Percentiles rank a stretch among this genome's conserved stretches.
Conservation (phyloP, 139 green algal species). For the Prasinococcaceae sp. region DNA sequence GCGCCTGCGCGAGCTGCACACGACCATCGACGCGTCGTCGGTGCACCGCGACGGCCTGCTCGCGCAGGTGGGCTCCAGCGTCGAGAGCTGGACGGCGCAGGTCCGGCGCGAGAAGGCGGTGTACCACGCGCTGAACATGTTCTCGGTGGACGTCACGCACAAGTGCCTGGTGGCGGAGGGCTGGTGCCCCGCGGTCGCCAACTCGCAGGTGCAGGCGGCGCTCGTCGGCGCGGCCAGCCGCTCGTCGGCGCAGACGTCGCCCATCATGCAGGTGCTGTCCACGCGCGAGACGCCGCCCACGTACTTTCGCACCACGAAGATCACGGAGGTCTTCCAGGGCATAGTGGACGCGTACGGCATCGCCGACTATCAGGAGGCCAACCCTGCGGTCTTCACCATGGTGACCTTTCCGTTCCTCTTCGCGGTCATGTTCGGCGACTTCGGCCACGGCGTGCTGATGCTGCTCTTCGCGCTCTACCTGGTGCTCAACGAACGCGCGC, state of each 20-base stretch:
- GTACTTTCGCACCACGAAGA: slow-evolving; percentile 80
- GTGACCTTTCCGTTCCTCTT: slow-evolving; percentile 99
- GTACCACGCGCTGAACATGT: slow-evolving; percentile 98
- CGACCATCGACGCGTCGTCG: slow-evolving; percentile 74
- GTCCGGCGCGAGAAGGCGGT: slow-evolving; percentile 74
- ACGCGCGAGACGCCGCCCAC: slow-evolving; percentile 79
- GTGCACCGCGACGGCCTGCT: slow-evolving; percentile 54
- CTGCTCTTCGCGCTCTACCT: slow-evolving; percentile 56
- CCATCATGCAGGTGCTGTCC: slow-evolving; percentile 72
- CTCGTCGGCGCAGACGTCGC: neutral
- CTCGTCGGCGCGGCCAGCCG: slow-evolving; percentile 18
- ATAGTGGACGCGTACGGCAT: slow-evolving; percentile 96
- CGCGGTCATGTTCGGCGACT: slow-evolving; percentile 97
- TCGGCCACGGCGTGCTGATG: slow-evolving; percentile 86
- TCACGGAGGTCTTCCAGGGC: slow-evolving; percentile 77
- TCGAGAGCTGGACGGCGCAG: slow-evolving; percentile 46
- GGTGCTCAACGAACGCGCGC: slow-evolving; percentile 48
- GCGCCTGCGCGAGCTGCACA: slow-evolving; percentile 73
- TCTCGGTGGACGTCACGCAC: slow-evolving; percentile 73
- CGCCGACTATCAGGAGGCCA: slow-evolving; percentile 82
- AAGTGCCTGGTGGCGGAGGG: slow-evolving; percentile 90
- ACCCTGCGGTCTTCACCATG: slow-evolving; percentile 89
- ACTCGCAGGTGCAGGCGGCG: slow-evolving; percentile 44
- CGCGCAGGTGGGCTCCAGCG: slow-evolving; percentile 38
- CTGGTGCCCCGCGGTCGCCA: slow-evolving; percentile 61